Evolutionary conservation across 108 stramenopile species (phyloP), one percentile per base, ranked within the genome.

Genomic region (Tribonema minus): DNA sequence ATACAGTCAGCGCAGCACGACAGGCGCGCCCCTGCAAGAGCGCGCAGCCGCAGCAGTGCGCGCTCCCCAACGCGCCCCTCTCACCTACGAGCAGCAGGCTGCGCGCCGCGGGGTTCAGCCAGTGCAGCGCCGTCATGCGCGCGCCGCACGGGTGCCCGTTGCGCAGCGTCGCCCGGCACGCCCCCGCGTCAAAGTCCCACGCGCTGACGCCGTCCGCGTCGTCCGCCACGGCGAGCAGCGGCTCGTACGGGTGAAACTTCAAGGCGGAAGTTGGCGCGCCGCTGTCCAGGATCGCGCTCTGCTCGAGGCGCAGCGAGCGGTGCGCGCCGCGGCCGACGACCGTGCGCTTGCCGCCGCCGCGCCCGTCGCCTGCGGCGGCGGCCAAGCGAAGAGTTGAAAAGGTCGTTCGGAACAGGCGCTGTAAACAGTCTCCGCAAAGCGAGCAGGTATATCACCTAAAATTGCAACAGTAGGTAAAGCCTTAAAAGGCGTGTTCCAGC

Each of bases 171-270:
- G n/a, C n/a, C n/a, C n/a, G n/a, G n/a, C n/a, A n/a, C n/a, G n/a
- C 26, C 38, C 66, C 1, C 66, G 6, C 0, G 32, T 85, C 61
- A 46, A 85, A 86, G 69, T 93, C 87, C 93, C 93, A 98, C 35
- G 94, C 72, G 25, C 89, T 87, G n/a, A 98, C 71, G 37, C 84
- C 83, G 70, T 91, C 88, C 34, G 71, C 38, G 35, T 90, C 88
- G 67, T 91, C 93, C 33, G 92, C 92, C 27, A 90, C 90, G 64
- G 93, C 86, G 27, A 98, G 81, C 23, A 87, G 85, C 68, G 94
- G 87, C 84, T 98, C 94, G 75, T 90, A 98, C 1, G 95, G 88
- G 84, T 98, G 96, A 70, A 98, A 96, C 23, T 82, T 75, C 58
- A 98, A 76, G 76, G 91, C 84, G 9, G 90, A 90, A 2, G 93